Evolutionary conservation across 164 flowering plant genomes (phyloP).

Genomic region (Vitis rupestris): DNA sequence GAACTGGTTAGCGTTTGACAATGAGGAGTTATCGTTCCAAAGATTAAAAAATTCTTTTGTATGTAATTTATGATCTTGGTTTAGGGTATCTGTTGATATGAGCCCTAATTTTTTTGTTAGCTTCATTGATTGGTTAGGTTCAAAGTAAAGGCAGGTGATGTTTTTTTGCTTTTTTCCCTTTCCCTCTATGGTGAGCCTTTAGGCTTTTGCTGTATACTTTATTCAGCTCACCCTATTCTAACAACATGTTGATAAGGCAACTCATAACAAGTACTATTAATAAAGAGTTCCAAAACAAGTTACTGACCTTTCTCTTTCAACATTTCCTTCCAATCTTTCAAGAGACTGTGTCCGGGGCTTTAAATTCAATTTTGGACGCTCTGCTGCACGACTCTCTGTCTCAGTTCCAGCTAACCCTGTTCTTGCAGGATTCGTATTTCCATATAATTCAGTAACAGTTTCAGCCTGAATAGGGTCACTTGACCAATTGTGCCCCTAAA

Average conservation of each 20-base stretch:
- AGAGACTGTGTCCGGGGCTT: conserved; percentile 72
- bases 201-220: too few relatives aligned
- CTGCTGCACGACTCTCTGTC: conserved; percentile 37
- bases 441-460: conserved; percentile 24
- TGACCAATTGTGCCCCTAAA: conserved; percentile 31
- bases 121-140: too few relatives aligned
- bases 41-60: too few relatives aligned
- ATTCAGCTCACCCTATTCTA: too few relatives aligned
- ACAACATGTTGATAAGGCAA: neutral
- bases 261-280: neutral
- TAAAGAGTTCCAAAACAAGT: conserved; percentile 4
- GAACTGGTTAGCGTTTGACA: too few relatives aligned
- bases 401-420: conserved; percentile 43
- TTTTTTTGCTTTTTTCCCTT: too few relatives aligned
- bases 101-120: too few relatives aligned
- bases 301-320: conserved; percentile 62
- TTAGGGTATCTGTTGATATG: too few relatives aligned
- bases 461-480: conserved; percentile 32
- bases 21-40: too few relatives aligned
- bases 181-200: too few relatives aligned
- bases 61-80: too few relatives aligned
- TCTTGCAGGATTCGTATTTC: conserved; percentile 30
- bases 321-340: conserved; percentile 42
- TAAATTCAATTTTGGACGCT: conserved; percentile 75
- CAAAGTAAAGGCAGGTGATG: too few relatives aligned